These are phyloP conservation scores for Fusarium sp. DNA, from an alignment of 2,329 filamentous ascomycete species.

Conservation along the genomic window DNA sequence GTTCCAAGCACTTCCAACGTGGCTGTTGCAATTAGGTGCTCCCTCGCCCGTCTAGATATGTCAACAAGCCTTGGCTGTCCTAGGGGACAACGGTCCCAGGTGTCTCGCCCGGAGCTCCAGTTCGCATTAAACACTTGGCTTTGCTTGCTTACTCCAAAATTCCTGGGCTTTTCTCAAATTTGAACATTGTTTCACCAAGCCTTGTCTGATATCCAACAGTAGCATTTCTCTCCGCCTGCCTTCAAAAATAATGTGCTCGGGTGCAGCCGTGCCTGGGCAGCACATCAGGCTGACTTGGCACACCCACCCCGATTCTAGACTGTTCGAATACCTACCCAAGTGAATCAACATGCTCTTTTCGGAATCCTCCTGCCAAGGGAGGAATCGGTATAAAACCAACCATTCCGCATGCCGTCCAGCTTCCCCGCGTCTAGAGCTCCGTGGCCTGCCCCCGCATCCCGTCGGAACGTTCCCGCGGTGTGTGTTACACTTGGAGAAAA, in stretches of 20 bases:
- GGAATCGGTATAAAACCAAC: neutral
- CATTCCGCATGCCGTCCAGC: neutral
- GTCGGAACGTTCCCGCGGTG: constrained; percentile 22
- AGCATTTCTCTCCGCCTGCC: neutral
- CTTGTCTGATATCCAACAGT: neutral
- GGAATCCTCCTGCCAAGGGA: neutral
- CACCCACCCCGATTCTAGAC: neutral
- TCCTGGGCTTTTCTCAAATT: no score
- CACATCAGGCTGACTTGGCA: neutral
- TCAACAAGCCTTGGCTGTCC: no score
- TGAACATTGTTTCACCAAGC: no score
- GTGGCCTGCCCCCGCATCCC: constrained; percentile 17
- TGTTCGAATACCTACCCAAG: neutral
- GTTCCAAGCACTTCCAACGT: no score
- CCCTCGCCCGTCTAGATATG: no score
- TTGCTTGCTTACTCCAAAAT: no score
- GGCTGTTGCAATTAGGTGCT: no score
- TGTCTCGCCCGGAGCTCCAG: neutral
- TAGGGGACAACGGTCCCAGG: no score
- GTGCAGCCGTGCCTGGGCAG: neutral
- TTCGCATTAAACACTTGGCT: no score
- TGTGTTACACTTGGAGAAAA: neutral
- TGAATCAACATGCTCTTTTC: neutral
- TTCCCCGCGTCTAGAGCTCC: neutral
- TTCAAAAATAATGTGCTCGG: neutral